Evolutionary conservation across 306 rosid species (phyloP).

Genomic region (Fragaria ananassa): DNA sequence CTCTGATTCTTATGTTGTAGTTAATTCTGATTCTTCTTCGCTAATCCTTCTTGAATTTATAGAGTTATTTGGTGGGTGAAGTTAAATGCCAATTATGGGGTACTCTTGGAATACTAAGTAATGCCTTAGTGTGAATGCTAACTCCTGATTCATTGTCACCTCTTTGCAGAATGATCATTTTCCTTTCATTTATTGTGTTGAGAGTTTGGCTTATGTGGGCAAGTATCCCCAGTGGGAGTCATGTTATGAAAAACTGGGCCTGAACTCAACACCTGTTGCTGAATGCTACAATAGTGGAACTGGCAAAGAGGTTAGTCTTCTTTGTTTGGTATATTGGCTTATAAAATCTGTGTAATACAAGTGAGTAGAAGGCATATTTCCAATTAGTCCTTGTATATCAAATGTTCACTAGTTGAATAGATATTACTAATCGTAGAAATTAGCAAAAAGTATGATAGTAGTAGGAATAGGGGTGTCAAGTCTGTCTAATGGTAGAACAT

Average conservation of each 20-base stretch:
- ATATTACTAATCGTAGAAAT: not conserved
- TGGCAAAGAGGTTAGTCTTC: conserved; percentile 68
- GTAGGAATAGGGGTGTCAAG: not conserved
- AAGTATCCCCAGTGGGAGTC: conserved; percentile 56
- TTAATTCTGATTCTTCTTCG: not conserved
- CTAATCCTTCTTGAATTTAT: not conserved
- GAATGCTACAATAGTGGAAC: conserved; percentile 58
- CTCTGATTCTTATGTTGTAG: not conserved
- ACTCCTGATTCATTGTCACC: not conserved
- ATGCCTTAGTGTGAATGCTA: not conserved
- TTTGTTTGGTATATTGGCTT: not conserved
- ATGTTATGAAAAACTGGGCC: conserved; percentile 57
- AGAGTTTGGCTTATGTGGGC: conserved; percentile 37
- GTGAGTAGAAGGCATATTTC: not conserved
- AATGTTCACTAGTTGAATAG: not conserved
- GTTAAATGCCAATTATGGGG: not conserved
- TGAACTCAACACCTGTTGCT: conserved; percentile 54
- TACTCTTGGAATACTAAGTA: not conserved
- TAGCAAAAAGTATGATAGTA: not conserved
- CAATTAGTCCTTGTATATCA: not conserved
- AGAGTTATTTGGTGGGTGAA: not conserved
- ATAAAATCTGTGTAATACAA: not conserved
- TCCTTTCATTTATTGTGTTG: conserved; percentile 71
- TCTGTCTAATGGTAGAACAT: not conserved
- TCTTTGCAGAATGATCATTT: conserved; percentile 65